These are phyloP conservation scores for Xylariomycetidae sp. DNA, from an alignment of 2,329 filamentous ascomycete genomes.

Conservation along the genomic window DNA sequence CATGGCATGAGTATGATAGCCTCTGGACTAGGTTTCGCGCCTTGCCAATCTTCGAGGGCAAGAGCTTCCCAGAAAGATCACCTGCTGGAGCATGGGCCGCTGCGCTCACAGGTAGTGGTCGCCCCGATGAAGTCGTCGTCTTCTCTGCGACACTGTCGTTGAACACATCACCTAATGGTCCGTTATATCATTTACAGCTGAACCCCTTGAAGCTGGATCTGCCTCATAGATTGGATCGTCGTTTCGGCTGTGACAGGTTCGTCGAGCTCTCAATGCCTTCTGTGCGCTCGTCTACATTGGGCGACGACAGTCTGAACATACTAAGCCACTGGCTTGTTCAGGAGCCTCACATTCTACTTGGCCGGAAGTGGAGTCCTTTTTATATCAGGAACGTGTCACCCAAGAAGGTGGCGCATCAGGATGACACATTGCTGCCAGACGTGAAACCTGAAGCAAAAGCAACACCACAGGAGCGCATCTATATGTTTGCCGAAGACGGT, in stretches of 20 bases:
- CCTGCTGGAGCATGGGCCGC: slow-evolving; percentile 41
- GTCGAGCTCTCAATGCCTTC: slow-evolving; percentile 50
- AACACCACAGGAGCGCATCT: slow-evolving; percentile 38
- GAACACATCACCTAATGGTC: slow-evolving; percentile 28
- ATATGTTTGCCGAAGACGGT: slow-evolving; percentile 53
- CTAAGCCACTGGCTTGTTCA: slow-evolving; percentile 36
- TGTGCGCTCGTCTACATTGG: slow-evolving; percentile 18
- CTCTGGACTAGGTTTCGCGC: slow-evolving; percentile 38
- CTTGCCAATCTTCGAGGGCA: slow-evolving; percentile 37
- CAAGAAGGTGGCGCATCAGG: slow-evolving; percentile 34
- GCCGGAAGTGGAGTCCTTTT: slow-evolving; percentile 45
- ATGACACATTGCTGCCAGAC: slow-evolving; percentile 26
- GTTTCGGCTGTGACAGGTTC: slow-evolving; percentile 56
- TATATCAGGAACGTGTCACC: slow-evolving; percentile 34
- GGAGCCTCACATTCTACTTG: slow-evolving; percentile 37
- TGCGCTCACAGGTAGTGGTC: slow-evolving; percentile 32
- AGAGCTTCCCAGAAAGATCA: slow-evolving; percentile 44
- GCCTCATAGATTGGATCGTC: slow-evolving; percentile 47
- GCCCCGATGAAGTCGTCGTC: slow-evolving; percentile 33
- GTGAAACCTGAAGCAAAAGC: slow-evolving; percentile 24
- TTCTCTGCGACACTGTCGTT: slow-evolving; percentile 39
- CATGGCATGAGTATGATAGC: slow-evolving; percentile 38
- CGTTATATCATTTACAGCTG: slow-evolving; percentile 43
- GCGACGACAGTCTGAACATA: slow-evolving; percentile 27
- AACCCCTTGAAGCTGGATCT: slow-evolving; percentile 44